phyloP scores from a whole-genome alignment of 1,284 basidiomycete species.

The Afroboletus lepidellus region DNA sequence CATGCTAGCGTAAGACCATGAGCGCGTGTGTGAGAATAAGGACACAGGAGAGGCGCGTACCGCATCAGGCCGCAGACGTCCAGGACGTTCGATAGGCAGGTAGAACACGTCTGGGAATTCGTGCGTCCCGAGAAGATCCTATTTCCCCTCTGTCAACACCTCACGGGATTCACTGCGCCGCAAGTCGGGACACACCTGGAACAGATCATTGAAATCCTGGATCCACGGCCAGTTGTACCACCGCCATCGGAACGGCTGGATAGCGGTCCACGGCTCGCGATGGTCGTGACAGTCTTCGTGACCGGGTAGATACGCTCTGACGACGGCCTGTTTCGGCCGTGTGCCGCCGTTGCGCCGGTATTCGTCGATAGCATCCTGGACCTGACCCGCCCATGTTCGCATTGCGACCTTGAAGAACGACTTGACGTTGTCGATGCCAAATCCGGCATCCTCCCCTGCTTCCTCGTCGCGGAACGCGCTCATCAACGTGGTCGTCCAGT shows the following conservation, averaged over 20 bases:
- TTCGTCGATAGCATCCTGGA: conserved; percentile 40
- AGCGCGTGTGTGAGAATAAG: conserved; percentile 1
- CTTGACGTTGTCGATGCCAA: conserved; percentile 52
- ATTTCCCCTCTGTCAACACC: background rate
- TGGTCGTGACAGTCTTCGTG: conserved; percentile 59
- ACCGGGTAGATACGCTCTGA: conserved; percentile 61
- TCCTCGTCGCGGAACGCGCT: conserved; percentile 43
- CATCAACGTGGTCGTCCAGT: conserved; percentile 63
- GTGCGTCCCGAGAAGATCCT: conserved; percentile 43
- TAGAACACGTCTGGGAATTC: conserved; percentile 56
- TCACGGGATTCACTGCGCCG: background rate
- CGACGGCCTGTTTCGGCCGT: conserved; percentile 47
- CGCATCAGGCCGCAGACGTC: conserved; percentile 58
- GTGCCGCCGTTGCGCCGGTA: conserved; percentile 29
- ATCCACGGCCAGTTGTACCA: conserved; percentile 69
- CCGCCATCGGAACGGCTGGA: conserved; percentile 42
- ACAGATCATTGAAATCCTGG: conserved; percentile 50
- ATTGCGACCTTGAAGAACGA: conserved; percentile 56
- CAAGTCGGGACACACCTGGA: conserved; percentile 42
- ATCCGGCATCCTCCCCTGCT: conserved; percentile 35
- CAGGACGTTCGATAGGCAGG: conserved; percentile 58
- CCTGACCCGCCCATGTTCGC: conserved; percentile 49
- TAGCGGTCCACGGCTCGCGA: conserved; percentile 43
- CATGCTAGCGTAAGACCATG: conserved; percentile 44
- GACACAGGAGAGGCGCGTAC: conserved; percentile 36